Evolutionary conservation across 345 rosid genomes (phyloP).

Genomic region (Physaria fendleri): DNA sequence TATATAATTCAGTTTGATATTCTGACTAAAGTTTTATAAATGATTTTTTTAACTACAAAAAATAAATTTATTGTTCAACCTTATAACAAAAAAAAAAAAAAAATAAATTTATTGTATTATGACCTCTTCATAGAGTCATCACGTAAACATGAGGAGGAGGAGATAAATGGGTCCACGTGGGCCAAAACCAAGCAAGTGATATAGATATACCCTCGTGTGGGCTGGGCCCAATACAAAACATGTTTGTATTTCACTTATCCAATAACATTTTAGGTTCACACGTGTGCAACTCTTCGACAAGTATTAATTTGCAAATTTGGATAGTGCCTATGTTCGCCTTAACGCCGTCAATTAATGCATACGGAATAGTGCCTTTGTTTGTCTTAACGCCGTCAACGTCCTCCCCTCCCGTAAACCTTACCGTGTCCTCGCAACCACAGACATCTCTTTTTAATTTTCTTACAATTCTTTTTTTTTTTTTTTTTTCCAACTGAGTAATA

Average conservation of each 20-base stretch:
- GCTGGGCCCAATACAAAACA: slow-evolving; percentile 13
- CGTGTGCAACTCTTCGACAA: slow-evolving; percentile 12
- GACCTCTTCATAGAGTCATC: background rate
- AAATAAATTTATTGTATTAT: background rate
- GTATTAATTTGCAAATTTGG: slow-evolving; percentile 5
- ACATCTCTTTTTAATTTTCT: too few species aligned
- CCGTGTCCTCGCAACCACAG: too few species aligned
- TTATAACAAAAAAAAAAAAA: too few species aligned
- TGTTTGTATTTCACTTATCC: slow-evolving; percentile 2
- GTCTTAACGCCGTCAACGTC: too few species aligned
- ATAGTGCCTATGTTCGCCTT: background rate
- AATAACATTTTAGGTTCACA: background rate
- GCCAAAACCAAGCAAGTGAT: slow-evolving; percentile 1
- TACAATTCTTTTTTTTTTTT: too few species aligned
- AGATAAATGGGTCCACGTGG: slow-evolving; percentile 21
- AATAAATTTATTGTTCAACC: background rate
- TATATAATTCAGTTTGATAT: background rate
- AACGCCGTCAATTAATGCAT: slow-evolving; percentile 3
- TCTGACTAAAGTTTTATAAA: too few species aligned
- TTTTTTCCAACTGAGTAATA: too few species aligned
- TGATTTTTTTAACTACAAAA: background rate
- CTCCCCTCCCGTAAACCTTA: too few species aligned
- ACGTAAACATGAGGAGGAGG: slow-evolving; percentile 12
- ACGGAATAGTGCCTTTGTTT: too few species aligned
- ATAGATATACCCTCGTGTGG: slow-evolving; percentile 21